phyloP scores from a whole-genome alignment of 2,329 filamentous ascomycete genomes.

The Seiridium cupressi region DNA sequence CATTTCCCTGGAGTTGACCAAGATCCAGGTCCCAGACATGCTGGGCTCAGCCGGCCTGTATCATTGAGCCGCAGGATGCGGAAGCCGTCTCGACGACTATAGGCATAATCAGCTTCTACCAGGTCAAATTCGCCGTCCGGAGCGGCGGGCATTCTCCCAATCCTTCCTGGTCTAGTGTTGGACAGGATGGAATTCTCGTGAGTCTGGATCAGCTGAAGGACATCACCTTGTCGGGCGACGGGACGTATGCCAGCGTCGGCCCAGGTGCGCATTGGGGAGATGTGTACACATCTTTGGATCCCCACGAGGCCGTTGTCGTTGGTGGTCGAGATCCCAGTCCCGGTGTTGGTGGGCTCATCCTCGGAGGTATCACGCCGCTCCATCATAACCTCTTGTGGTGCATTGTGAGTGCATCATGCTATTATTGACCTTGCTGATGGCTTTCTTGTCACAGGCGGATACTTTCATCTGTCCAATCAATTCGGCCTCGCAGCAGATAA shows the following conservation, averaged over 20 bases:
- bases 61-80: constrained; percentile 10
- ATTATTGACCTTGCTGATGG: not conserved
- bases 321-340: constrained; percentile 8
- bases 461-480: constrained; percentile 3
- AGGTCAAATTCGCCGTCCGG: constrained; percentile 26
- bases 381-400: constrained; percentile 6
- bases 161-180: constrained; percentile 14
- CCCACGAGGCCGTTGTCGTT: constrained; percentile 1
- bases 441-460: constrained; percentile 1
- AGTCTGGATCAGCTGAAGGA: constrained; percentile 11
- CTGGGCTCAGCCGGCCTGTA: not conserved
- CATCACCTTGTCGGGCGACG: constrained; percentile 19
- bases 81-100: constrained; percentile 22
- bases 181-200: constrained; percentile 10
- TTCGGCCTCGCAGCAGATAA: not conserved
- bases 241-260: not conserved
- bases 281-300: constrained; percentile 6
- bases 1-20: constrained; percentile 1
- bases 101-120: constrained; percentile 14
- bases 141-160: constrained; percentile 28
- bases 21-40: not conserved
- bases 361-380: constrained; percentile 12
- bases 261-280: constrained; percentile 8
- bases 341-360: constrained; percentile 11
- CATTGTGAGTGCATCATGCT: not conserved